These are phyloP conservation scores for Pochonia chlamydosporia DNA, from an alignment of 2,329 filamentous ascomycete species.

Conservation along the genomic window DNA sequence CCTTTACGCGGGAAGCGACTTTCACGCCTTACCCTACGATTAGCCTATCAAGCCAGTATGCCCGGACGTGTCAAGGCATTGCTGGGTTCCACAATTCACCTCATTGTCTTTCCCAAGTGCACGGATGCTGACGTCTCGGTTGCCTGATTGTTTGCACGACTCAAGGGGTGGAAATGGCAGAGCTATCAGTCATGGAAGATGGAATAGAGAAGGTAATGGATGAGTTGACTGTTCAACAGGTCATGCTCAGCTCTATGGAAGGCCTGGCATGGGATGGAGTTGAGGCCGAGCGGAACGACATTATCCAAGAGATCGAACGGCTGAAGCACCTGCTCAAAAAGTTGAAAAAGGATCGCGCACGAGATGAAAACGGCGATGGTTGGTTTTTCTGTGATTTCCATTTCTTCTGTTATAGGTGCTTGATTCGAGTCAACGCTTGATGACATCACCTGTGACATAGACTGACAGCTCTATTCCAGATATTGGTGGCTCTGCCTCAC, in stretches of 20 bases:
- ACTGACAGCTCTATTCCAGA: background rate
- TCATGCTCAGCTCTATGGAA: constrained; percentile 36
- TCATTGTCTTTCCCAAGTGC: background rate
- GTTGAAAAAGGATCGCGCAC: constrained; percentile 2
- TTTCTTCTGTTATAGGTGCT: background rate
- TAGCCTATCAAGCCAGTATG: background rate
- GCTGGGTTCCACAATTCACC: background rate
- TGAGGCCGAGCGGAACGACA: constrained; percentile 17
- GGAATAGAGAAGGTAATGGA: constrained; percentile 24
- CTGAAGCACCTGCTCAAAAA: constrained; percentile 25
- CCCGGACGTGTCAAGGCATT: background rate
- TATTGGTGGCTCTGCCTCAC: background rate
- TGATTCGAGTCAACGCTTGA: background rate
- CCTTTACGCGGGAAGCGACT: too few species aligned
- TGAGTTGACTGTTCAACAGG: constrained; percentile 36
- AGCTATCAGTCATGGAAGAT: constrained; percentile 14
- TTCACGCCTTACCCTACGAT: too few species aligned
- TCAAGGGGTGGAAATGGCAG: constrained; percentile 10
- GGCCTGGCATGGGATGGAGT: constrained; percentile 19
- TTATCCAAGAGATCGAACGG: constrained; percentile 12
- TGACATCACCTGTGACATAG: background rate
- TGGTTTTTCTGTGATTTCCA: background rate
- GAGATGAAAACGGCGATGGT: background rate
- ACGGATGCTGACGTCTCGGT: constrained; percentile 5
- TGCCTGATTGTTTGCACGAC: constrained; percentile 10